Evolutionary conservation across 192 early-diverging fungal species (phyloP).

Genomic region (Dispira parvispora): DNA sequence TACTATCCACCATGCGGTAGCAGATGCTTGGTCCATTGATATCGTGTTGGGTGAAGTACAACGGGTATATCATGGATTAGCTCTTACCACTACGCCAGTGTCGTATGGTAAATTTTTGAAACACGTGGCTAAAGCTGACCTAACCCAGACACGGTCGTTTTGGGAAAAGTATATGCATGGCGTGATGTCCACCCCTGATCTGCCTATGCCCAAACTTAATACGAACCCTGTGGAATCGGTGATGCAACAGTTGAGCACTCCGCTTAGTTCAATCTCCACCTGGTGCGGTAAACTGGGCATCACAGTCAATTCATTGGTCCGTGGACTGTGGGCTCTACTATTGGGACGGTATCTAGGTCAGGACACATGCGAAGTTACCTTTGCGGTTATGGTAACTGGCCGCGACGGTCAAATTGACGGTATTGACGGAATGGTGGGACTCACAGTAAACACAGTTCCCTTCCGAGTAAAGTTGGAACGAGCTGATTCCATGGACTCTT

Average conservation of each 20-base stretch:
- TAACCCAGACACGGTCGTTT: not conserved
- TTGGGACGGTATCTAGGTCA: not conserved
- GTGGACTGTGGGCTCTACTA: slow-evolving; percentile 1
- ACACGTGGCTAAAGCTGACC: too few species aligned
- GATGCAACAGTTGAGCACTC: too few species aligned
- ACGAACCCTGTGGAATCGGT: too few species aligned
- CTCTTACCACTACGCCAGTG: too few species aligned
- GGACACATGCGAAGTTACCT: not conserved
- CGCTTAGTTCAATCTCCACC: not conserved
- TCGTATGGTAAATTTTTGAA: too few species aligned
- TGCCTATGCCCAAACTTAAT: not conserved
- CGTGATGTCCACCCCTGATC: not conserved
- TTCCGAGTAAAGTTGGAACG: not conserved
- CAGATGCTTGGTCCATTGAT: not conserved
- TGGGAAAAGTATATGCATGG: not conserved
- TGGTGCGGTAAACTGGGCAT: not conserved
- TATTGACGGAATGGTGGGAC: slow-evolving; percentile 9
- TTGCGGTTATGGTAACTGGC: slow-evolving; percentile 5
- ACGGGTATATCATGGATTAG: not conserved
- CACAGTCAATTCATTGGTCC: not conserved
- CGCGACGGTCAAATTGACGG: not conserved
- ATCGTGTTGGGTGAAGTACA: not conserved
- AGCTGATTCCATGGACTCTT: not conserved
- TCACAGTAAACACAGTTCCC: slow-evolving; percentile 3
- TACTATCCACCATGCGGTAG: not conserved